These are phyloP conservation scores for Cerrena zonata DNA, from an alignment of 1,284 basidiomycete species.

Conservation along the genomic window DNA sequence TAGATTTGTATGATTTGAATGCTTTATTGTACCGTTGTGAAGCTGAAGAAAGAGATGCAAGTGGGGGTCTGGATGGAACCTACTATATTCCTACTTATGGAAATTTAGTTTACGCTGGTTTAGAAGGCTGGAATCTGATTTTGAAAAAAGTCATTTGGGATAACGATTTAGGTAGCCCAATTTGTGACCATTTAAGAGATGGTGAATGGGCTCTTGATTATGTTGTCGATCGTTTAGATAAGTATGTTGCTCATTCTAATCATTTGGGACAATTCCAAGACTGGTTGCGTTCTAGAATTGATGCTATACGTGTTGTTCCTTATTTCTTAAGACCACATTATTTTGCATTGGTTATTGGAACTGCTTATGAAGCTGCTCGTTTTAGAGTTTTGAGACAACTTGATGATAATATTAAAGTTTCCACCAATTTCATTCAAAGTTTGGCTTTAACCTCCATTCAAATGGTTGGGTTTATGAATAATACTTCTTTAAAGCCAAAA, in stretches of 20 bases:
- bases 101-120: constrained; percentile 78
- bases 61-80: constrained; percentile 62
- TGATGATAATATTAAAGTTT: constrained; percentile 81
- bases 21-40: constrained; percentile 78
- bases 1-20: constrained; percentile 86
- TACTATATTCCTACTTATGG: constrained; percentile 77
- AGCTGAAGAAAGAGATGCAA: constrained; percentile 86
- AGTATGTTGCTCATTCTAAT: constrained; percentile 62
- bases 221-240: constrained; percentile 61
- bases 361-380: constrained; percentile 85
- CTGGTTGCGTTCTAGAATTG: constrained; percentile 70
- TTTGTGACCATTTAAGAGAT: constrained; percentile 80
- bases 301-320: constrained; percentile 80
- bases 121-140: constrained; percentile 93
- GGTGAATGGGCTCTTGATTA: constrained; percentile 91
- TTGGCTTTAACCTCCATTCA: constrained; percentile 83
- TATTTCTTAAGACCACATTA: constrained; percentile 91
- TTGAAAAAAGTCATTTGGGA: constrained; percentile 75
- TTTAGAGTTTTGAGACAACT: constrained; percentile 76
- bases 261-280: constrained; percentile 60
- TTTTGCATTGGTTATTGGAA: constrained; percentile 83
- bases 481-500: constrained; percentile 76
- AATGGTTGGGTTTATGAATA: constrained; percentile 86
- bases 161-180: constrained; percentile 88
- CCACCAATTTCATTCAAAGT: constrained; percentile 82